Base-by-base conservation (phyloP, 768 basidiomycete genomes). In the Sarcomyxa edulis region DNA sequence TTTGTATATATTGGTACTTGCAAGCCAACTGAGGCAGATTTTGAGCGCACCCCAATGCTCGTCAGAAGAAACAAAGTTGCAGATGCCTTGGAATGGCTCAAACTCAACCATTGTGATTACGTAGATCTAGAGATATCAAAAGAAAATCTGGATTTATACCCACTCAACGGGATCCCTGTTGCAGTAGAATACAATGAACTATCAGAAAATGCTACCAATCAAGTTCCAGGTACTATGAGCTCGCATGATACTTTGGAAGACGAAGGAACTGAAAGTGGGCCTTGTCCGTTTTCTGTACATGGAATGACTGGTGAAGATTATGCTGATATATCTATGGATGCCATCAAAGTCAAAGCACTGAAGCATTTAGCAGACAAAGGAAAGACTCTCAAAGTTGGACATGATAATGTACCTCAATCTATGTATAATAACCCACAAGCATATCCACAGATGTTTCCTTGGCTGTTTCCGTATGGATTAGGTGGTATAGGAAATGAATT, bases 401-500 rank as follows among this genome's bases (percentile, higher is more conserved):
- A 52, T 28, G 28, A 18, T 1, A 16, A 30, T 2, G 11, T 43
- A 2, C 47, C 54, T 3, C 44, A 56, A 26, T 51, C 52, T 21
- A 35, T 52, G 5, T 52, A 39, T 21, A 36, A 51, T 16, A 64
- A 64, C 40, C 48, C 53, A 6, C 28, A 45, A 10, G 35, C 61
- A 12, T 62, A 56, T 45, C 58, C 58, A 1, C 44, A 42, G 24
- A 61, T 59, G 50, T 53, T 61, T 46, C 61, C 57, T 1, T 62
- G 60, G 58, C 35, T 70, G 1, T 71, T 62, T 54, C 66, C 61
- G 4, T 69, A 67, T 52, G 65, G 68, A 0, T 19, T 48, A 12
- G 61, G 61, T 12, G 49, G 56, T 4, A 47, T 60, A 15, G 58
- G 58, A 9, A 21, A 38, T 7, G n/a, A 39, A 25, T 16, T 26